A percentile compares a stretch with the other conserved stretches of the same genome.
Conservation (phyloP, 2,329 filamentous ascomycete species). For the Xylaria sp. region DNA sequence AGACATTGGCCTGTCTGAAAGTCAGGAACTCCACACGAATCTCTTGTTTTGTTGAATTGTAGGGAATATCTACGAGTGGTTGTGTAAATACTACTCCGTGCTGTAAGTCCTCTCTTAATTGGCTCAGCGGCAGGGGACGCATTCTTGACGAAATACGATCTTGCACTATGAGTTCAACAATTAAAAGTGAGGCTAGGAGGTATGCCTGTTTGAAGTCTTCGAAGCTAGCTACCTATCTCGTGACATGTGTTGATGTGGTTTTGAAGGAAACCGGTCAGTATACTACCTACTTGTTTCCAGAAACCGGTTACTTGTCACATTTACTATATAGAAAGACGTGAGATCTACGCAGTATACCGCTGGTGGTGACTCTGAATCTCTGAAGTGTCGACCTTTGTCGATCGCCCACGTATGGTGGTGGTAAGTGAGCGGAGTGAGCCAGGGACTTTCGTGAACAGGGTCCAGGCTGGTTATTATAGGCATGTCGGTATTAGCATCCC, state of each 20-base stretch:
- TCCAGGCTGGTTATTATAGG: background rate
- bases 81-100: too few species aligned
- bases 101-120: background rate
- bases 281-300: too few species aligned
- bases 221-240: background rate
- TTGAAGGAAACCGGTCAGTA: background rate
- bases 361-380: background rate
- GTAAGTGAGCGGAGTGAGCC: background rate
- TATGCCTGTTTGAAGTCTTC: background rate
- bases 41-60: background rate
- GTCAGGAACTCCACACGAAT: background rate
- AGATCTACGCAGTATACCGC: background rate
- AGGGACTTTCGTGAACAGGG: background rate
- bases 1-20: background rate
- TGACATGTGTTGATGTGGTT: background rate
- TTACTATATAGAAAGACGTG: too few species aligned
- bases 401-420: background rate
- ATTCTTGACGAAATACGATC: background rate
- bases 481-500: background rate
- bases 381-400: background rate
- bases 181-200: background rate
- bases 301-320: too few species aligned
- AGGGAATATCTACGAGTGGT: background rate
- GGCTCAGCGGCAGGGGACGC: background rate
- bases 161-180: background rate